Conservation (phyloP, 495 filamentous ascomycete genomes). For the Neurospora africana region DNA sequence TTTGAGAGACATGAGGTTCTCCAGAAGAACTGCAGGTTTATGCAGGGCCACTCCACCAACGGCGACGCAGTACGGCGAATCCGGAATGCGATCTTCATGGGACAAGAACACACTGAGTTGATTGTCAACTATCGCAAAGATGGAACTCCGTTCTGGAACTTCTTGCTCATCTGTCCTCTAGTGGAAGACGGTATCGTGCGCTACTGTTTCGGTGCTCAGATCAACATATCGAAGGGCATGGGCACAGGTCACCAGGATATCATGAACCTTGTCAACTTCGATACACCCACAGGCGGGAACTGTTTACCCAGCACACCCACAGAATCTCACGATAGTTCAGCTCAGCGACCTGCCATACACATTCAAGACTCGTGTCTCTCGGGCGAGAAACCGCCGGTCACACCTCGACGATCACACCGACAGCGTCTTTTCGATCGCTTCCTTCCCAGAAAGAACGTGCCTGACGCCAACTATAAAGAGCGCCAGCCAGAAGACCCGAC, state of each 20-base stretch:
- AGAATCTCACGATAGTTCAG: neutral
- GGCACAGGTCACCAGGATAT: conserved; percentile 36
- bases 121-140: conserved; percentile 42
- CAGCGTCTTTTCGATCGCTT: neutral
- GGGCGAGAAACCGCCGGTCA: neutral
- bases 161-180: conserved; percentile 43
- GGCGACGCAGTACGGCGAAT: conserved; percentile 27
- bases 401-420: neutral
- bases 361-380: neutral
- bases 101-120: conserved; percentile 39
- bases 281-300: conserved; percentile 2
- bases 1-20: conserved; percentile 38
- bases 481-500: neutral
- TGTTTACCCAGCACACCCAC: neutral
- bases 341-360: neutral
- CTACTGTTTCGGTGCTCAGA: conserved; percentile 45
- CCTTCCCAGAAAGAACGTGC: neutral
- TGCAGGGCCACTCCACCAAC: conserved; percentile 41
- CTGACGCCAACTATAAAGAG: neutral
- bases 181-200: conserved; percentile 30
- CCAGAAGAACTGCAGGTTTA: conserved; percentile 38
- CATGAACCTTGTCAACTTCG: conserved; percentile 34
- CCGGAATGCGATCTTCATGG: conserved; percentile 28
- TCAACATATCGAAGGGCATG: conserved; percentile 45
- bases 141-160: conserved; percentile 46